Conservation (phyloP, 176 grass and related monocot genomes). For the Zea luxurians region DNA sequence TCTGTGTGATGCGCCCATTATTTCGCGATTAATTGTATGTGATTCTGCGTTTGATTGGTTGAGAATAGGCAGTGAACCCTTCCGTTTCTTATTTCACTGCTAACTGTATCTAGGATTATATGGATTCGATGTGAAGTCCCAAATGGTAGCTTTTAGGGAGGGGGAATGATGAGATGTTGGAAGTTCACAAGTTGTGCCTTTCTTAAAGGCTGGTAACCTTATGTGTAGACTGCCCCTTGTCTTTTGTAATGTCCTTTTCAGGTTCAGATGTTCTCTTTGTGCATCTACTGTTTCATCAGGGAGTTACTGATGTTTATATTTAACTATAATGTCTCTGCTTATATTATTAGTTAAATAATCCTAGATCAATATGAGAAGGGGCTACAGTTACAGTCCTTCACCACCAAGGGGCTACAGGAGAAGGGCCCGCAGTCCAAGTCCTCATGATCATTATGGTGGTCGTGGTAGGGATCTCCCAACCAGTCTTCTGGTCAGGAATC, state of each 20-base stretch:
- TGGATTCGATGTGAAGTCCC: neutral
- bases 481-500: conserved; percentile 91
- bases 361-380: conserved; percentile 56
- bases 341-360: neutral
- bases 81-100: neutral
- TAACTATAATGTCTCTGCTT: neutral
- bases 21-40: neutral
- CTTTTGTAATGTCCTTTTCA: neutral
- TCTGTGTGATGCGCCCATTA: neutral
- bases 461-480: conserved; percentile 82
- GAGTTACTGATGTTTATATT: neutral
- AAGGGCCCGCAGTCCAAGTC: conserved; percentile 73
- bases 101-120: neutral
- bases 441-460: conserved; percentile 49
- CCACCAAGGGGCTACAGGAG: conserved; percentile 77
- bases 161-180: neutral
- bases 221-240: neutral
- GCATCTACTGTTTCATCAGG: neutral
- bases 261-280: neutral
- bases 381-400: conserved; percentile 84
- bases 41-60: neutral
- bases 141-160: neutral
- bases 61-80: neutral
- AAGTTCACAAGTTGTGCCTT: neutral
- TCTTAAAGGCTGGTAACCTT: neutral